phyloP scores from a whole-genome alignment of 2,329 filamentous ascomycete genomes.

The Fusarium sp. region DNA sequence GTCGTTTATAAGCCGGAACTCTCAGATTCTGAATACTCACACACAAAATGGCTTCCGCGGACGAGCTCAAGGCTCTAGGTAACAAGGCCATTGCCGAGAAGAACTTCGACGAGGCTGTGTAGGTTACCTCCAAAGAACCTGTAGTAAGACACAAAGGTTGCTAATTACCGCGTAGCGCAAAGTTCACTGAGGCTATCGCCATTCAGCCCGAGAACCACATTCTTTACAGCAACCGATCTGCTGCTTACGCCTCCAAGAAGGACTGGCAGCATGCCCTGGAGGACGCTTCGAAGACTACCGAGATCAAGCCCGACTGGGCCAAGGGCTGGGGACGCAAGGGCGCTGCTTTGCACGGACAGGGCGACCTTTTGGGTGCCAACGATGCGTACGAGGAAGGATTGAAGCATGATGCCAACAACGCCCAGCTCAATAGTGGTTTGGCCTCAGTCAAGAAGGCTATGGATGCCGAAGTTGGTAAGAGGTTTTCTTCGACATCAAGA shows the following conservation, averaged over 20 bases:
- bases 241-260: conserved; percentile 87
- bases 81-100: conserved; percentile 99
- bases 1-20: conserved; percentile 13
- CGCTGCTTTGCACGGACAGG: conserved; percentile 87
- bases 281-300: conserved; percentile 93
- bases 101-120: conserved; percentile 97
- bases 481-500: background rate
- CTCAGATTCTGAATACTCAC: conserved; percentile 26
- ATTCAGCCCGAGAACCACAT: conserved; percentile 93
- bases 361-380: conserved; percentile 86
- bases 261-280: conserved; percentile 87
- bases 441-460: conserved; percentile 90
- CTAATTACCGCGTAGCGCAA: conserved; percentile 72
- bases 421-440: conserved; percentile 91
- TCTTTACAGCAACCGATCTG: conserved; percentile 97
- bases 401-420: conserved; percentile 92
- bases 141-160: conserved; percentile 7
- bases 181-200: conserved; percentile 94
- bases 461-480: conserved; percentile 66
- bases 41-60: conserved; percentile 69
- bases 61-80: conserved; percentile 94
- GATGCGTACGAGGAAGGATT: conserved; percentile 96
- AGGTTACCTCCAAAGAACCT: conserved; percentile 61
- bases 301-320: conserved; percentile 97
- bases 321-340: conserved; percentile 97